phyloP scores from a whole-genome alignment of 2,329 filamentous ascomycete species.

The Verticillium alfalfae region DNA sequence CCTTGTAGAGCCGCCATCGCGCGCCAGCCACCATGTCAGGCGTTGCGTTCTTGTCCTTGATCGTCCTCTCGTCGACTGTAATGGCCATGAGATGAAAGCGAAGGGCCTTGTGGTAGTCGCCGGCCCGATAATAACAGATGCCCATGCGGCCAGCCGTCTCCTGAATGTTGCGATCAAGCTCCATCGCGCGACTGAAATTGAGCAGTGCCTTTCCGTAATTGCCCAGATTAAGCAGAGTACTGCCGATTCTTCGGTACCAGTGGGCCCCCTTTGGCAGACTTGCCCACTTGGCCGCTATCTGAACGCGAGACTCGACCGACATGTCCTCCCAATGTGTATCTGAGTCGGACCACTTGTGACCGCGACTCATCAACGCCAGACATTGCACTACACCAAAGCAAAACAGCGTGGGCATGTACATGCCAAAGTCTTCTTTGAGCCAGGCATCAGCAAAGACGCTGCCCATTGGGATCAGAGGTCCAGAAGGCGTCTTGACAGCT shows the following conservation, averaged over 20 bases:
- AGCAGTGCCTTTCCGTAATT: conserved; percentile 26
- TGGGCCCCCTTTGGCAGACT: conserved; percentile 25
- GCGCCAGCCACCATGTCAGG: conserved; percentile 17
- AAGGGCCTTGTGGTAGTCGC: conserved; percentile 27
- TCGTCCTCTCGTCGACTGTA: conserved; percentile 22
- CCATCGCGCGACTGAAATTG: conserved; percentile 29
- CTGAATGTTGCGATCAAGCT: conserved; percentile 28
- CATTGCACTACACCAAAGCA: conserved; percentile 38
- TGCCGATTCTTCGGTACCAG: conserved; percentile 32
- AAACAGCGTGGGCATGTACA: conserved; percentile 31
- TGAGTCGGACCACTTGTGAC: conserved; percentile 28
- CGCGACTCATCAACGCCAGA: conserved; percentile 30
- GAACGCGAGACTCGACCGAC: conserved; percentile 24
- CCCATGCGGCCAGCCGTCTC: conserved; percentile 34
- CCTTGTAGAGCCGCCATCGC: conserved; percentile 34
- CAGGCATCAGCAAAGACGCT: conserved; percentile 31
- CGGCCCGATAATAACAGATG: conserved; percentile 29
- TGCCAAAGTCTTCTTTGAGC: conserved; percentile 25
- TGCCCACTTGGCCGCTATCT: conserved; percentile 29
- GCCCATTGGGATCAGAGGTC: conserved; percentile 30
- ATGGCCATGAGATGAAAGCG: conserved; percentile 29
- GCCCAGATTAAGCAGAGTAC: conserved; percentile 30
- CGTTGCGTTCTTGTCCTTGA: conserved; percentile 16
- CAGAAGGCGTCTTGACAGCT: conserved; percentile 16
- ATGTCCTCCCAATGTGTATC: conserved; percentile 29